These are phyloP conservation scores for Penicillium sp. DNA, from an alignment of 2,329 filamentous ascomycete genomes.

Conservation along the genomic window DNA sequence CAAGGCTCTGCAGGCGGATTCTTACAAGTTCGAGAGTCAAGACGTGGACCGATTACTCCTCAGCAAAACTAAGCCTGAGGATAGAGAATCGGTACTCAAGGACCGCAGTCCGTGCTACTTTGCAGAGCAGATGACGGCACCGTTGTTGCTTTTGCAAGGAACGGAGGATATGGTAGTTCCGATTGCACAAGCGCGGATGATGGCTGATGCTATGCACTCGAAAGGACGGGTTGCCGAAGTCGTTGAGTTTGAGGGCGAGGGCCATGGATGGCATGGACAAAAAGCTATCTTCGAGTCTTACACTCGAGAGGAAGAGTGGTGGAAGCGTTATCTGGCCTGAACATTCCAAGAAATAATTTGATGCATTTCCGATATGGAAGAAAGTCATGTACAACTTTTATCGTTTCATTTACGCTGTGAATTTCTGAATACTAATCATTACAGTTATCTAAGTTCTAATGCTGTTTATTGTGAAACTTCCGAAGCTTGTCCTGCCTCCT, in stretches of 20 bases:
- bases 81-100: constrained; percentile 51
- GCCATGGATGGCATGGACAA: constrained; percentile 52
- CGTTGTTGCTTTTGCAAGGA: constrained; percentile 64
- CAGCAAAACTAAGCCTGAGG: constrained; percentile 42
- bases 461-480: background rate
- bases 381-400: background rate
- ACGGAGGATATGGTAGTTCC: constrained; percentile 64
- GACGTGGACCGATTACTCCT: constrained; percentile 58
- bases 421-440: background rate
- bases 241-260: constrained; percentile 58
- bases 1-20: constrained; percentile 53
- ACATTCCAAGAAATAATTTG: background rate
- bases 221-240: constrained; percentile 55
- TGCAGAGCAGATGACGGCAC: constrained; percentile 56
- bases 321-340: constrained; percentile 27
- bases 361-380: background rate
- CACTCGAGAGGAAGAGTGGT: constrained; percentile 26
- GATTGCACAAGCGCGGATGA: constrained; percentile 60
- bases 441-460: background rate
- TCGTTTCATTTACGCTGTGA: background rate
- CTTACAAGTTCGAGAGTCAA: constrained; percentile 63
- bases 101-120: constrained; percentile 59
- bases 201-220: constrained; percentile 54
- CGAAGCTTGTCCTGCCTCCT: background rate
- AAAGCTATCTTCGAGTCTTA: constrained; percentile 31